Conservation (phyloP, 345 rosid genomes). For the Syzygium jambos region DNA sequence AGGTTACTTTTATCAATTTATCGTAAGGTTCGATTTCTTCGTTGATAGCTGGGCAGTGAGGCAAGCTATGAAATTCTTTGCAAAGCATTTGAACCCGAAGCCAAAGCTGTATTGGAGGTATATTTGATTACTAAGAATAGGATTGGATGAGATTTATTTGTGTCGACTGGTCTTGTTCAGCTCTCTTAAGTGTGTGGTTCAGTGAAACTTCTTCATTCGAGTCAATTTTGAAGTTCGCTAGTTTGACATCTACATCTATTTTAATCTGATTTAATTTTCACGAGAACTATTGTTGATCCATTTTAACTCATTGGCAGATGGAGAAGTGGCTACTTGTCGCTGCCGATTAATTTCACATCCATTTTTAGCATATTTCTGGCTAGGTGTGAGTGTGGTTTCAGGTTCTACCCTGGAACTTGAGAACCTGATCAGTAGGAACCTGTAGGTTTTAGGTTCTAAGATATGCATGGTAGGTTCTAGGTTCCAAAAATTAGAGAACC, state of each 20-base stretch:
- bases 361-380: neutral
- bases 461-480: too few relatives aligned
- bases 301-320: neutral
- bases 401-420: too few relatives aligned
- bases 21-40: neutral
- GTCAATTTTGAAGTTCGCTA: neutral
- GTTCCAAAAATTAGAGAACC: too few relatives aligned
- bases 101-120: conserved; percentile 64
- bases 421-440: too few relatives aligned
- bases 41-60: conserved; percentile 34
- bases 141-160: neutral
- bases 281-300: neutral
- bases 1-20: neutral
- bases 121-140: neutral
- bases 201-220: neutral
- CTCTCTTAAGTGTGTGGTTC: neutral
- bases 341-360: neutral
- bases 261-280: neutral
- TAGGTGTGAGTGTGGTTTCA: too few relatives aligned
- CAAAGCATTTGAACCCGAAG: conserved; percentile 68
- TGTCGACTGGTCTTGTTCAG: neutral
- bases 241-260: neutral
- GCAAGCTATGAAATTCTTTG: conserved; percentile 83
- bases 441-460: too few relatives aligned
- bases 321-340: neutral